Base-by-base conservation (phyloP, 352 stramenopile genomes). In the Thraustochytrium sp. region DNA sequence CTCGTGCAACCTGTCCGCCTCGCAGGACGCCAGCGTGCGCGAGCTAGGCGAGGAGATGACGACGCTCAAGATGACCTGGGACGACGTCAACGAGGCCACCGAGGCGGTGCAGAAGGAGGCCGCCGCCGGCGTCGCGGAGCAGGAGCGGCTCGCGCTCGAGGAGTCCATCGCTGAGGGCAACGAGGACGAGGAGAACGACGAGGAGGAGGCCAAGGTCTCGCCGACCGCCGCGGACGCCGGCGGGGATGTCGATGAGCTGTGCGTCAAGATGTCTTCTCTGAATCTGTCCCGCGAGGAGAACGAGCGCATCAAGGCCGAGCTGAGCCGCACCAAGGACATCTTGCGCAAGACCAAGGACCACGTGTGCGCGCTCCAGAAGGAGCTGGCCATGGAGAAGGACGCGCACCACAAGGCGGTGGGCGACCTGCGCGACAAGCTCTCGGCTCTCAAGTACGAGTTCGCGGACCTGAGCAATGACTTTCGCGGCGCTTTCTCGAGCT, bases 301-400 rank as follows among this genome's bases (percentile, higher is more conserved):
- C 44, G n/a, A 80, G 37, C 36, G 23, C 5, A 31, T 29, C 31
- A 80, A 72, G 36, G 68, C 31, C 8, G 68, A 80, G 49, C 68
- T 80, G 9, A 51, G 31, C 23, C 34, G 42, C 16, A 72, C 68
- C 34, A 80, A 80, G 68, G 68, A 80, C 31, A 51, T 42, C 13
- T 38, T 80, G 48, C 68, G 53, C 48, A 61, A 80, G 42, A 80
- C 68, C 26, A 80, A 72, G 53, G 68, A 80, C 48, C 68, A 80
- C 38, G 31, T 80, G 8, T 48, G n/a, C 26, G 31, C 53, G 34
- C 51, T 61, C 5, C 31, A 80, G 26, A 42, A 61, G 36, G 68
- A 80, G 68, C 68, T 80, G 13, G 36, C 76, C 18, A 42, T 48
- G 36, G 68, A 80, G 68, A 46, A 51, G 34, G 36, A 46, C 1